These are phyloP conservation scores for Ophiostoma quercus DNA, from an alignment of 2,329 filamentous ascomycete species.

Conservation along the genomic window DNA sequence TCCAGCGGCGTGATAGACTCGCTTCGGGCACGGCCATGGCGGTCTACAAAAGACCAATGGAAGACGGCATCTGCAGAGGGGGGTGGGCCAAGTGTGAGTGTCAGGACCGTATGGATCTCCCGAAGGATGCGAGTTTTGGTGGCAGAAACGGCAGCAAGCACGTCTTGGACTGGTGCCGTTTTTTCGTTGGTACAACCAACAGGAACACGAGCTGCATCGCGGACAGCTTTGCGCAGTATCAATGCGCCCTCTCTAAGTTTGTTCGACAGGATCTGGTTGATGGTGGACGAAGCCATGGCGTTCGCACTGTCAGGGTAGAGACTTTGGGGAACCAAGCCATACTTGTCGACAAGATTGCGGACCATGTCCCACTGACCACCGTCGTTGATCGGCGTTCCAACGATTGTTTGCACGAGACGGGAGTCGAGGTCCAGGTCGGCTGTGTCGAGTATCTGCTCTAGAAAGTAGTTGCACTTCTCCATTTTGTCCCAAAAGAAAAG, in stretches of 20 bases:
- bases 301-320: constrained; percentile 81
- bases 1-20: constrained; percentile 61
- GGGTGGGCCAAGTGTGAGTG: constrained; percentile 73
- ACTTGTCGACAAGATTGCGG: constrained; percentile 77
- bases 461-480: constrained; percentile 85
- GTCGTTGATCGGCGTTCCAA: constrained; percentile 65
- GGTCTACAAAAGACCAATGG: constrained; percentile 74
- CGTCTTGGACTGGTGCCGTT: constrained; percentile 26
- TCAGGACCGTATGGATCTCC: constrained; percentile 76
- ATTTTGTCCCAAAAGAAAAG: constrained; percentile 94
- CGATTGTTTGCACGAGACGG: constrained; percentile 64
- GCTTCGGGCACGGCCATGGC: constrained; percentile 57
- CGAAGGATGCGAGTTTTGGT: constrained; percentile 70
- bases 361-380: constrained; percentile 94
- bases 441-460: constrained; percentile 77
- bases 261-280: constrained; percentile 71
- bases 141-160: constrained; percentile 39
- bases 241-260: constrained; percentile 83
- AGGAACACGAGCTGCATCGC: background rate
- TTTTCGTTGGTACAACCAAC: constrained; percentile 31
- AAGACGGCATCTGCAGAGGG: constrained; percentile 65
- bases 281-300: constrained; percentile 61
- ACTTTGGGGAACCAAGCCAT: constrained; percentile 76
- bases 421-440: constrained; percentile 64
- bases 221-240: constrained; percentile 54